Evolutionary conservation across 2,329 filamentous ascomycete species (phyloP).

Genomic region (Sclerotinia sclerotiorum): DNA sequence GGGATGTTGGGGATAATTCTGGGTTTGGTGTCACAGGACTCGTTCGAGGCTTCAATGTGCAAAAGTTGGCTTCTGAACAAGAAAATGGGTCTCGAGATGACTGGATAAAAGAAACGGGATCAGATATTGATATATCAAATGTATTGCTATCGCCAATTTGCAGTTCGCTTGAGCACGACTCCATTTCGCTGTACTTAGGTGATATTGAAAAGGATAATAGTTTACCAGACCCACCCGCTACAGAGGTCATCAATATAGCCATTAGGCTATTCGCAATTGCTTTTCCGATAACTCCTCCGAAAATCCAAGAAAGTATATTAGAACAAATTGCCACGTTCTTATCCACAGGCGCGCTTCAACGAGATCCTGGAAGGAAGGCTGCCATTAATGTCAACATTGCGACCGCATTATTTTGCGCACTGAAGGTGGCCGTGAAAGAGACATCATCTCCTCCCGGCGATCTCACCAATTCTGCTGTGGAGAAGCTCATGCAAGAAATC

Average conservation of each 20-base stretch:
- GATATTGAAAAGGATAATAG: constrained; percentile 45
- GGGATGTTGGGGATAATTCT: constrained; percentile 92
- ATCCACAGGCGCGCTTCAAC: constrained; percentile 74
- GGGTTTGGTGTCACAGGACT: constrained; percentile 91
- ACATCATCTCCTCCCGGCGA: constrained; percentile 71
- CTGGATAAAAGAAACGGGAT: constrained; percentile 54
- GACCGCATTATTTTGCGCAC: constrained; percentile 72
- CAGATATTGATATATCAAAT: constrained; percentile 64
- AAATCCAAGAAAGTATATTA: constrained; percentile 92
- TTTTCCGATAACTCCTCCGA: constrained; percentile 82
- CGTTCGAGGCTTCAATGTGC: constrained; percentile 73
- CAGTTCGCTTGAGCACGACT: constrained; percentile 85
- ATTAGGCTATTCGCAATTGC: constrained; percentile 91
- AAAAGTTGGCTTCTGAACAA: constrained; percentile 68
- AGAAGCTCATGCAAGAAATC: constrained; percentile 80
- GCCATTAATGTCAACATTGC: constrained; percentile 91
- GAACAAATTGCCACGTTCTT: constrained; percentile 91
- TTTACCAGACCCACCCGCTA: constrained; percentile 77
- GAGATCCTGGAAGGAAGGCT: constrained; percentile 83
- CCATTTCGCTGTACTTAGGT: constrained; percentile 71
- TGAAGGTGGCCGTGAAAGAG: constrained; percentile 83
- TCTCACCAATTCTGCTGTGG: constrained; percentile 71
- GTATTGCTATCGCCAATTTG: constrained; percentile 71
- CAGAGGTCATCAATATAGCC: constrained; percentile 90
- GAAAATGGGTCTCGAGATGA: constrained; percentile 52